Evolutionary conservation across 2,329 filamentous ascomycete genomes (phyloP), one percentile per base, ranked within the genome.

Genomic region (Calonectria ilicicola): DNA sequence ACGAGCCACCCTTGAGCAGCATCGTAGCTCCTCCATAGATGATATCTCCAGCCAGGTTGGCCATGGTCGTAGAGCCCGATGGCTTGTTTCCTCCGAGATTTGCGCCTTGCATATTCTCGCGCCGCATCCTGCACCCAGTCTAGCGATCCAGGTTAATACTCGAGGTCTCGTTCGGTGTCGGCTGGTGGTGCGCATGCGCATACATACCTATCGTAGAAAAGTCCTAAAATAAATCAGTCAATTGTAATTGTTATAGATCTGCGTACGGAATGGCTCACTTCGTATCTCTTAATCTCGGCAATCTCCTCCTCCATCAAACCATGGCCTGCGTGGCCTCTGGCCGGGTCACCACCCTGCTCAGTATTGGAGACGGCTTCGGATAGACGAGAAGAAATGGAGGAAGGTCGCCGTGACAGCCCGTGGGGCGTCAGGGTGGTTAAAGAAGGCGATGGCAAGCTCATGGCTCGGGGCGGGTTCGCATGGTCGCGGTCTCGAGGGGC

Each of bases 61-160:
- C 93, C 91, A 40, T 91, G 89, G 74, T 95, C 92, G 83, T 94
- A 94, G 73, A 94, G 91, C 47, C 93, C 92, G 2, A 91, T 92
- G 8, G 93, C 91, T 79, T 93, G 92, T 82, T 92, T 93, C 80
- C 94, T 91, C 77, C 93, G 90, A 60, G 93, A 90, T 79, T 94
- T 94, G 74, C 96, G 92, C 68, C 96, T 91, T 58, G 94, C 87
- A 82, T 98, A 95, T 83, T 98, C 97, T 75, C 96, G 93, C 40
- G 95, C 93, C 14, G 96, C 96, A 89, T 99, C 97, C 83, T 99
- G 96, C 0, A 99, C 96, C 97, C 97, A 99, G 85, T 99, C 97
- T 91, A 17, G 29, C 64, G 21, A 29, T 40, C 27, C 26, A 46
- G 32, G 67, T 82, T 72, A 81, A 80, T 88, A 86, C 51, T 70